Percentiles rank a stretch among this genome's conserved stretches.
These are phyloP conservation scores for Debaryomyces maramus DNA, from an alignment of 805 yeast species.

Conservation along the genomic window DNA sequence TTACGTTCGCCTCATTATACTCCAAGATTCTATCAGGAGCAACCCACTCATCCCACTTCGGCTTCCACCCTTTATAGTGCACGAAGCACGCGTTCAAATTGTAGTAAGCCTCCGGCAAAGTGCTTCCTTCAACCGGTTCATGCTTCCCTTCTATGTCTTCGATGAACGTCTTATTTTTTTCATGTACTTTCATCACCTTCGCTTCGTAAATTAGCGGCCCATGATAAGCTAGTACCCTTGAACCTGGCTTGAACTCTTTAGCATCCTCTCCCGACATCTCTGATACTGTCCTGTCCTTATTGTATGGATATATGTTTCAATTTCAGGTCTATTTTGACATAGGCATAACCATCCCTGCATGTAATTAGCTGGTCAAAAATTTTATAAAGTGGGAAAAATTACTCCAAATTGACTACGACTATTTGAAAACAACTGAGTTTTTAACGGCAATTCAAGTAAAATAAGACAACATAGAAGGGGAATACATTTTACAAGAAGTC, in stretches of 20 bases:
- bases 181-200: slow-evolving; percentile 64
- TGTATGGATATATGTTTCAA: too few relatives aligned
- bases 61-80: slow-evolving; percentile 95
- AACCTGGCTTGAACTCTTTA: slow-evolving; percentile 21
- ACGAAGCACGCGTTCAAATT: slow-evolving; percentile 55
- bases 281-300: too few relatives aligned
- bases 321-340: not conserved
- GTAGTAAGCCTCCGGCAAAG: slow-evolving; percentile 25
- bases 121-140: slow-evolving; percentile 31
- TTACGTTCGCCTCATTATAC: slow-evolving; percentile 65
- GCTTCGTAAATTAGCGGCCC: slow-evolving; percentile 92
- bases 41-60: slow-evolving; percentile 98
- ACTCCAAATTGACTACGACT: not conserved
- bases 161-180: slow-evolving; percentile 47
- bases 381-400: not conserved
- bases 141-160: slow-evolving; percentile 41
- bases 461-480: not conserved
- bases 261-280: not conserved
- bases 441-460: not conserved
- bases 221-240: slow-evolving; percentile 68
- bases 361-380: not conserved
- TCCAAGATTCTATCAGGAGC: slow-evolving; percentile 64
- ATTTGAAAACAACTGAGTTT: too few relatives aligned
- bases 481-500: not conserved
- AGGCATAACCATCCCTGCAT: not conserved